phyloP scores from a whole-genome alignment of 1,284 basidiomycete species.

The Macrocybe sp. region DNA sequence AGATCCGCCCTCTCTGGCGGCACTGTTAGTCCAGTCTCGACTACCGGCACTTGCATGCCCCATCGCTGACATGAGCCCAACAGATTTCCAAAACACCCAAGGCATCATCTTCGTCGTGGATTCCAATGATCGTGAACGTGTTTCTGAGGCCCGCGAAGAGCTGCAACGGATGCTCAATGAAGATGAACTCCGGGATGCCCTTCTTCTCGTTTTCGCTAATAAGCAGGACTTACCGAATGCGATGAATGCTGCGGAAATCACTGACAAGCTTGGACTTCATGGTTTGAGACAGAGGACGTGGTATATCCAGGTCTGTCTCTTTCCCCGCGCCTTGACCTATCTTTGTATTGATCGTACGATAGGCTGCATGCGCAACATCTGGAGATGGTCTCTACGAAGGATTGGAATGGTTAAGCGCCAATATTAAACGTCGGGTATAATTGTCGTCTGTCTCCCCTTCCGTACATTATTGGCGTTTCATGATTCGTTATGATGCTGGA shows the following conservation, averaged over 20 bases:
- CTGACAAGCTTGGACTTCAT: slow-evolving; percentile 98
- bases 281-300: slow-evolving; percentile 95
- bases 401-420: slow-evolving; percentile 90
- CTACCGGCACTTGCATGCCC: slow-evolving; percentile 14
- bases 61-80: slow-evolving; percentile 11
- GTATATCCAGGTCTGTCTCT: slow-evolving; percentile 88
- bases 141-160: slow-evolving; percentile 98
- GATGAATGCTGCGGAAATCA: slow-evolving; percentile 99
- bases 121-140: slow-evolving; percentile 99
- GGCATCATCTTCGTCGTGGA: slow-evolving; percentile 99
- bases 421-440: slow-evolving; percentile 83
- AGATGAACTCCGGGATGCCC: slow-evolving; percentile 97
- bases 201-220: slow-evolving; percentile 98
- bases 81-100: slow-evolving; percentile 99
- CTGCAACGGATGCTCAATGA: slow-evolving; percentile 99
- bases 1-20: slow-evolving; percentile 99
- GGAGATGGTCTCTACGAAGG: slow-evolving; percentile 99
- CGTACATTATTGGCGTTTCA: slow-evolving; percentile 44
- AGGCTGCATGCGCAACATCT: slow-evolving; percentile 98
- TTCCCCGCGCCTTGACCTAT: slow-evolving; percentile 15
- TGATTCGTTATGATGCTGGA: slow-evolving; percentile 44
- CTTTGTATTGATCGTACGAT: slow-evolving; percentile 1
- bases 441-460: slow-evolving; percentile 33
- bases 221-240: slow-evolving; percentile 99
- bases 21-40: slow-evolving; percentile 69